Base-by-base conservation (phyloP, 2,329 filamentous ascomycete genomes). In the Endoconidiophora polonica region DNA sequence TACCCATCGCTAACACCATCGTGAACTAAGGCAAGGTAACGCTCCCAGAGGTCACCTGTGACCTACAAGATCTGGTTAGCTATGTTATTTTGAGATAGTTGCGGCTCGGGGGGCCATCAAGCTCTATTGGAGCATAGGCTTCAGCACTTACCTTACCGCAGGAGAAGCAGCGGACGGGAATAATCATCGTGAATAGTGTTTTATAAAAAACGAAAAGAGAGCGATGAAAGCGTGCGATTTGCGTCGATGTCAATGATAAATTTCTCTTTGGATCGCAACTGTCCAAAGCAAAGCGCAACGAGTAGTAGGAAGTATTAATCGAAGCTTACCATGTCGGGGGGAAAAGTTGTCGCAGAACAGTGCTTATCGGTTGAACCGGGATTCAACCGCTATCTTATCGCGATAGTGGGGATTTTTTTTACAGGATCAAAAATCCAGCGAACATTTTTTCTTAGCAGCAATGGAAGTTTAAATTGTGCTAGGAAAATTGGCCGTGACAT, bases 111-210 rank as follows among this genome's bases (percentile, higher is more conserved):
- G n/a, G 14, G 26, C n/a, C n/a, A 37, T 14, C 20, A 16, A 26
- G 23, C 16, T 10, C 12, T 3, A 36, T 20, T 29, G 26, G 55
- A 52, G 59, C 49, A 36, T 38, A 49, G 38, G 18, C 18, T 20
- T 37, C 7, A 42, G 37, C 10, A 58, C 67, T 54, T 68, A 94
- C 91, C 85, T 98, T 98, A 66, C 91, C 91, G 67, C 91, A 98
- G 52, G 91, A 96, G 69, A 98, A 98, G 71, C 91, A 98, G 58
- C 91, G 86, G 57, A 98, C 86, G 2, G 91, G 91, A 58, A 98
- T 96, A 68, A 98, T 98, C 91, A 98, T 98, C 52, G 68, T 83
- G 69, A 57, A 55, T 45, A 33, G 23, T 29, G n/a, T 4, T 12
- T 20, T 39, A 29, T 18, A 23, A 23, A 38, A 18, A 23, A 37